Evolutionary conservation across 2,329 filamentous ascomycete genomes (phyloP).

Genomic region (Sporothrix brunneoviolacea): DNA sequence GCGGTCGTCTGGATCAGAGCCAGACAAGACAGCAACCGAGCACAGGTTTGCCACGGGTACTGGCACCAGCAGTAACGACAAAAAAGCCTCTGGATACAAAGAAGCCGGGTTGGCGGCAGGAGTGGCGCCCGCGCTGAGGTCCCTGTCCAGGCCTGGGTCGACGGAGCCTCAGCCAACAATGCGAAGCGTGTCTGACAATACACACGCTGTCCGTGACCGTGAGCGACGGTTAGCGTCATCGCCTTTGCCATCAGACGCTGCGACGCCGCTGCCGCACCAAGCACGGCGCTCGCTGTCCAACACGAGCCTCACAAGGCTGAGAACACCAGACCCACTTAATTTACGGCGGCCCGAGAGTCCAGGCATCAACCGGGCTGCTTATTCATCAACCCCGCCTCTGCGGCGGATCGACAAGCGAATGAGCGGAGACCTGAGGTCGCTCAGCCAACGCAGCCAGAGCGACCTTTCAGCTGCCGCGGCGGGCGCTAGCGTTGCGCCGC

Average conservation of each 20-base stretch:
- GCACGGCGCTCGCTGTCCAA: slow-evolving; percentile 42
- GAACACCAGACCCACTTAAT: slow-evolving; percentile 47
- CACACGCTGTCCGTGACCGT: slow-evolving; percentile 3
- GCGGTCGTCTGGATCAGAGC: too few species aligned
- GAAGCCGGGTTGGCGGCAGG: slow-evolving; percentile 21
- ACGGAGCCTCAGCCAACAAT: neutral
- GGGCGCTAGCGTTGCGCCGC: slow-evolving; percentile 6
- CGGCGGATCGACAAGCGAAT: slow-evolving; percentile 60
- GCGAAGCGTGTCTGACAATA: slow-evolving; percentile 16
- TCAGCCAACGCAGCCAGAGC: slow-evolving; percentile 46
- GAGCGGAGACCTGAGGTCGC: slow-evolving; percentile 71
- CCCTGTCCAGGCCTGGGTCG: neutral
- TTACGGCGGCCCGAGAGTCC: slow-evolving; percentile 60
- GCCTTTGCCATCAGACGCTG: neutral
- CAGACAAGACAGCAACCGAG: too few species aligned
- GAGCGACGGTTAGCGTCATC: slow-evolving; percentile 11
- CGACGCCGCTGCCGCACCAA: neutral
- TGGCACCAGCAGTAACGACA: slow-evolving; percentile 4
- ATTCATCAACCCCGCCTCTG: slow-evolving; percentile 58
- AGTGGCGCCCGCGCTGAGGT: slow-evolving; percentile 5
- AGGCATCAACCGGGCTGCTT: slow-evolving; percentile 40
- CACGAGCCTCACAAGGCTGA: slow-evolving; percentile 44
- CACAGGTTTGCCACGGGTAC: too few species aligned
- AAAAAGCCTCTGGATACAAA: slow-evolving; percentile 18
- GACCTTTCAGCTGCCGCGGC: slow-evolving; percentile 10